Percentiles rank a stretch among this genome's conserved stretches.
These are phyloP conservation scores for Boletus semigastroideus DNA, from an alignment of 1,284 basidiomycete species.

Conservation along the genomic window DNA sequence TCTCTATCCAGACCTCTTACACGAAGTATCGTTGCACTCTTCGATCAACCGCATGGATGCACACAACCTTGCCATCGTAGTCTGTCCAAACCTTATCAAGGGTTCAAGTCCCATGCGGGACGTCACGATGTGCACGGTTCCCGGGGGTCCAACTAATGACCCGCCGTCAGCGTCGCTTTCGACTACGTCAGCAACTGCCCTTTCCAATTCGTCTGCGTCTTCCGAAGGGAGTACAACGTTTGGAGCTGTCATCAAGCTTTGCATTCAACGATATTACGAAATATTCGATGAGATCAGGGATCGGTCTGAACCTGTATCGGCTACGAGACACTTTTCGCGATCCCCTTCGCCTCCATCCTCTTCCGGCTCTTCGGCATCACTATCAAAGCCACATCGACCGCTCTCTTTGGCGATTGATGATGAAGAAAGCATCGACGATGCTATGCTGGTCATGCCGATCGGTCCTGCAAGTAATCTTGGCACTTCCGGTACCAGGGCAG, in stretches of 20 bases:
- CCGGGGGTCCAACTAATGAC: slow-evolving; percentile 36
- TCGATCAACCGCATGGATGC: slow-evolving; percentile 78
- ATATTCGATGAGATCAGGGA: slow-evolving; percentile 78
- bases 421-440: slow-evolving; percentile 70
- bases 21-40: slow-evolving; percentile 70
- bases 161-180: slow-evolving; percentile 18
- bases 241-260: slow-evolving; percentile 70
- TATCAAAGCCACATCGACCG: slow-evolving; percentile 21
- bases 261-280: slow-evolving; percentile 82
- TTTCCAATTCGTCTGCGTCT: slow-evolving; percentile 27
- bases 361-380: slow-evolving; percentile 29
- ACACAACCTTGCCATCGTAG: slow-evolving; percentile 75
- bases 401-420: slow-evolving; percentile 43
- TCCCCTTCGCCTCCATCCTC: slow-evolving; percentile 30
- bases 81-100: slow-evolving; percentile 76
- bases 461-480: slow-evolving; percentile 41
- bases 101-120: slow-evolving; percentile 66
- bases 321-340: slow-evolving; percentile 21
- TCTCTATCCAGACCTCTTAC: slow-evolving; percentile 62
- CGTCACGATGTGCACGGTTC: slow-evolving; percentile 69
- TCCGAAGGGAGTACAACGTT: slow-evolving; percentile 58
- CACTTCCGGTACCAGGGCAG: slow-evolving; percentile 7
- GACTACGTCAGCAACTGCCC: slow-evolving; percentile 24
- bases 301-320: slow-evolving; percentile 57
- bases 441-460: slow-evolving; percentile 72